Base-by-base conservation (phyloP, 2,329 filamentous ascomycete species). In the Pseudogymnoascus sp. region DNA sequence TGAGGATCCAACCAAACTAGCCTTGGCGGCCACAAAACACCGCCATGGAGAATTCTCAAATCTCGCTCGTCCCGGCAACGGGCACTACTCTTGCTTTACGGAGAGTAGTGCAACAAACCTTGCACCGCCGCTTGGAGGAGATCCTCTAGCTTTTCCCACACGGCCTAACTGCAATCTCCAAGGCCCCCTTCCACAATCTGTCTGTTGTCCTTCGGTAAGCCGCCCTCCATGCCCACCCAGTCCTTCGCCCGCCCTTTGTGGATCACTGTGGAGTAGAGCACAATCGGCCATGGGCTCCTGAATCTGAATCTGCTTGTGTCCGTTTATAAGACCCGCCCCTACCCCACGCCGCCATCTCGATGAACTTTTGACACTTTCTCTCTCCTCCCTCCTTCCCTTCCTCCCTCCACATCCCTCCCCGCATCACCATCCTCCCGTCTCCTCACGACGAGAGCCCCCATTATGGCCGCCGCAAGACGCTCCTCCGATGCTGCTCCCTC, bases 341-440 rank as follows among this genome's bases (percentile, higher is more conserved):
- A 39, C 33, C 33, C 33, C 33, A 59, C 58, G 38, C 38, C 38
- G 58, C 38, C 33, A 59, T 59, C 58, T 39, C 27, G 33, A 38
- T 38, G 25, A 41, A 59, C 33, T 59, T 59, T 59, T 59, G 58
- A 59, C 58, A 38, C 38, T 41, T 59, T 38, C 58, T n/a, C 35
- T 13, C 21, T 59, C 35, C 21, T 12, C 36, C 15, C 17, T 38
- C 33, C 33, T 31, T 27, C 58, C 15, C 33, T 17, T 31, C 13
- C 58, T 9, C 21, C 55, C 38, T 59, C 58, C 27, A 38, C 33
- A 59, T 25, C 15, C 33, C 31, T 10, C 33, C 9, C 8, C 33
- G 8, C 31, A 21, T 21, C 31, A 36, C 36, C 55, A 38, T 21
- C 27, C 31, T 21, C 31, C 17, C 15, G 29, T 59, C 38, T 41